Evolutionary conservation across 2,329 filamentous ascomycete species (phyloP).

Genomic region (Trichoderma koningiopsis): DNA sequence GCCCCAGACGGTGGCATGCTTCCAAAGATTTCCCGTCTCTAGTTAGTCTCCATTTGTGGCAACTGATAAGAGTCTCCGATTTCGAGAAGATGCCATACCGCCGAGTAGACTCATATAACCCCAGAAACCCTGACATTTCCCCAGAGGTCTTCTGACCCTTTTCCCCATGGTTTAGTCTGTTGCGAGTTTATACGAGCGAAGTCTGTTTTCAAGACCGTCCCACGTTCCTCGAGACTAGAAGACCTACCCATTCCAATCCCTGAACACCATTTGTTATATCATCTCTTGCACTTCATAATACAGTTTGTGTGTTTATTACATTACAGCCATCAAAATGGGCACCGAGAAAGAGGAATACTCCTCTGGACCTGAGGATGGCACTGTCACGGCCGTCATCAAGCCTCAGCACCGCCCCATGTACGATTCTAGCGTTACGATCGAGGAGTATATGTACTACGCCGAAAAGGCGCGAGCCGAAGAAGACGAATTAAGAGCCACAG

Average conservation of each 20-base stretch:
- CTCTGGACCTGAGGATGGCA: slow-evolving; percentile 14
- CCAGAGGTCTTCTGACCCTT: not conserved
- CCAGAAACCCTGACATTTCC: not conserved
- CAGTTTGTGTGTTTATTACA: not conserved
- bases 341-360: slow-evolving; percentile 14
- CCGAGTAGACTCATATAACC: slow-evolving; percentile 5
- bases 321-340: not conserved
- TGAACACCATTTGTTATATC: not conserved
- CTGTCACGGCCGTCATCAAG: not conserved
- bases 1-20: not conserved
- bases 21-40: not conserved
- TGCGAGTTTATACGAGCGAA: not conserved
- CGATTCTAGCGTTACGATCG: slow-evolving; percentile 32
- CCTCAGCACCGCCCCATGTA: slow-evolving; percentile 28
- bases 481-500: slow-evolving; percentile 21
- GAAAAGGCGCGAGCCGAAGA: slow-evolving; percentile 32
- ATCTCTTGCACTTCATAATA: not conserved
- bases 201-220: not conserved
- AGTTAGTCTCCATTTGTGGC: not conserved
- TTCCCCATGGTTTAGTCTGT: slow-evolving; percentile 1
- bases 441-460: slow-evolving; percentile 36
- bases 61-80: not conserved
- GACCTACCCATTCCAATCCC: not conserved
- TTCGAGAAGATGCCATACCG: not conserved
- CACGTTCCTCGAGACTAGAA: not conserved